Conservation (phyloP, 2,329 filamentous ascomycete genomes). For the Colletotrichum melonis region DNA sequence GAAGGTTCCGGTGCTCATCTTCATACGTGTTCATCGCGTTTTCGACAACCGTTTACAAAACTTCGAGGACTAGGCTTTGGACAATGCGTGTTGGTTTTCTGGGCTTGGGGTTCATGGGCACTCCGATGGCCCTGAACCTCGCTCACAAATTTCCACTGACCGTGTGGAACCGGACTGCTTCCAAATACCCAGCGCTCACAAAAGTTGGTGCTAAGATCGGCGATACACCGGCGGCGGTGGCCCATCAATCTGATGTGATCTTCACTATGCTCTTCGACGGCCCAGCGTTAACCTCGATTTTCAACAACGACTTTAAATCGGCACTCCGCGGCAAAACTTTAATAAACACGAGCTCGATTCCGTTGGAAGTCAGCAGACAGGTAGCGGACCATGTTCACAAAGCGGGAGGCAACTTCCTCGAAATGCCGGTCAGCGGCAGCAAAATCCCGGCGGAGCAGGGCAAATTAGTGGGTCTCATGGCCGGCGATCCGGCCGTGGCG, state of each 20-base stretch:
- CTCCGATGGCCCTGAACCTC: slow-evolving; percentile 48
- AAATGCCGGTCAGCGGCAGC: slow-evolving; percentile 50
- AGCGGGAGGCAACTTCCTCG: slow-evolving; percentile 44
- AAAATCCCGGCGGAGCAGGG: slow-evolving; percentile 47
- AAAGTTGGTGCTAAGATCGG: slow-evolving; percentile 39
- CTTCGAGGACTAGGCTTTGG: background rate
- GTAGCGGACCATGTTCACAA: slow-evolving; percentile 38
- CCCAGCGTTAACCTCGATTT: slow-evolving; percentile 40
- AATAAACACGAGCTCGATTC: slow-evolving; percentile 46
- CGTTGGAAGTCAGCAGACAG: slow-evolving; percentile 40
- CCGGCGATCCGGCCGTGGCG: slow-evolving; percentile 41
- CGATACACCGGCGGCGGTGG: slow-evolving; percentile 40
- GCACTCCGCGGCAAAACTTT: slow-evolving; percentile 45
- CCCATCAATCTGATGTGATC: slow-evolving; percentile 42
- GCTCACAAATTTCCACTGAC: slow-evolving; percentile 40
- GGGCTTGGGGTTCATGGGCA: slow-evolving; percentile 46
- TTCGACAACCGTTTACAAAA: too few relatives aligned
- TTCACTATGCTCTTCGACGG: slow-evolving; percentile 47
- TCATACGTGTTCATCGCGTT: too few relatives aligned
- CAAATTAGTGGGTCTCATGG: slow-evolving; percentile 47
- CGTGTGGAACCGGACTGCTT: slow-evolving; percentile 45
- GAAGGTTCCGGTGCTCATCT: too few relatives aligned
- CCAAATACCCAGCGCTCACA: slow-evolving; percentile 41
- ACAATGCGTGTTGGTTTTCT: slow-evolving; percentile 42
- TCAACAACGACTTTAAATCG: slow-evolving; percentile 39